Percentiles rank a stretch among this genome's conserved stretches.
phyloP scores from a whole-genome alignment of 805 yeast species.

The Brettanomyces custersianus region DNA sequence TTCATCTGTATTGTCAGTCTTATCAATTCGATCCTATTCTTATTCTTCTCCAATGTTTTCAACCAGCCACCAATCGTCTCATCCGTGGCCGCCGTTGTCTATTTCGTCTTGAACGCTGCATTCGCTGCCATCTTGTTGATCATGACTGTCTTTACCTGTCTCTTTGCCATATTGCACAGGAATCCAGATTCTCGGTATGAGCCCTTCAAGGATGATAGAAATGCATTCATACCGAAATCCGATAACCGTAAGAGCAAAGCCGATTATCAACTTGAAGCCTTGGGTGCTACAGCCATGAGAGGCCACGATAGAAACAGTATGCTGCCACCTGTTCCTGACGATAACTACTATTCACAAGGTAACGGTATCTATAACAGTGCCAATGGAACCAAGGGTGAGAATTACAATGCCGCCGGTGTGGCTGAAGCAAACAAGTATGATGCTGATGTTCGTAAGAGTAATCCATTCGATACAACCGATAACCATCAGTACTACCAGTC shows the following conservation, averaged over 20 bases:
- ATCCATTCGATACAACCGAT: conserved; percentile 14
- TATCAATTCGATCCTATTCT: conserved; percentile 75
- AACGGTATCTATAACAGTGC: background rate
- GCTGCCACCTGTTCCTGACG: conserved; percentile 23
- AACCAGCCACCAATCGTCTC: conserved; percentile 82
- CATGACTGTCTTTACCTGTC: conserved; percentile 82
- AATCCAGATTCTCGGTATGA: conserved; percentile 94
- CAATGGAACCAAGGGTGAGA: background rate
- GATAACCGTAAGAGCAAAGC: conserved; percentile 18
- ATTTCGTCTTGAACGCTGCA: conserved; percentile 82
- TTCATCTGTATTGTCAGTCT: conserved; percentile 72
- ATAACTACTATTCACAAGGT: conserved; percentile 12
- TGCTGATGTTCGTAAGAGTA: conserved; percentile 1
- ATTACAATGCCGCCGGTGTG: background rate
- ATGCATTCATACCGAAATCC: conserved; percentile 78
- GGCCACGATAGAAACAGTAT: conserved; percentile 39
- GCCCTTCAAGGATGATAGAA: conserved; percentile 95
- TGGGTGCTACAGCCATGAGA: conserved; percentile 62
- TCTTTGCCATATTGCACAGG: conserved; percentile 72
- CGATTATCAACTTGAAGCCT: conserved; percentile 56
- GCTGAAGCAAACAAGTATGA: background rate
- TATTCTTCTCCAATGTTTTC: conserved; percentile 82
- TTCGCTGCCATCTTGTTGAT: conserved; percentile 75
- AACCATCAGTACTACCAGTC: conserved; percentile 10
- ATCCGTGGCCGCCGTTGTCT: conserved; percentile 84